phyloP scores from a whole-genome alignment of 164 flowering plant genomes.

The Aristolochia fimbriata region DNA sequence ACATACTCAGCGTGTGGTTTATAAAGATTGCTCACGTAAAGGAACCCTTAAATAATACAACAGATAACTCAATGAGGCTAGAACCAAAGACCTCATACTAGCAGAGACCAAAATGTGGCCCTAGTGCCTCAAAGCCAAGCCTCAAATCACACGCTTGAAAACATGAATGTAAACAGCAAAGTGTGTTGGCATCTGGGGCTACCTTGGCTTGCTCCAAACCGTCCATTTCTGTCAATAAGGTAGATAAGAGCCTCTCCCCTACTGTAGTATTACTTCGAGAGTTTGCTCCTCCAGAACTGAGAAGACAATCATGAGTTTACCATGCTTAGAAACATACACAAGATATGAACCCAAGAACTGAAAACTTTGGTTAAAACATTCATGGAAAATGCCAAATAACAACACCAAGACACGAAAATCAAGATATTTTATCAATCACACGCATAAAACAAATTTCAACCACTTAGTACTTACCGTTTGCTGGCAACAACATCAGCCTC shows the following conservation, averaged over 20 bases:
- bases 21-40: not conserved
- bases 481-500: conserved; percentile 85
- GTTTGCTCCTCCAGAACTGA: conserved; percentile 36
- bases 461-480: conserved; percentile 51
- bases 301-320: not conserved
- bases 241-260: conserved; percentile 91
- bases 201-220: conserved; percentile 89
- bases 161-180: not conserved
- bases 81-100: too few species aligned
- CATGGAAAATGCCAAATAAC: too few species aligned
- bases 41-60: too few species aligned
- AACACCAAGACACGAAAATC: not conserved
- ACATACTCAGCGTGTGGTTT: not conserved
- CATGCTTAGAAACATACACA: not conserved
- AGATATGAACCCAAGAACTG: too few species aligned
- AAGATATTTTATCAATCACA: not conserved
- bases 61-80: too few species aligned
- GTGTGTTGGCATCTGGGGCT: not conserved
- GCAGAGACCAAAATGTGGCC: too few species aligned
- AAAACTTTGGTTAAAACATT: too few species aligned
- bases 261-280: conserved; percentile 47
- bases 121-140: too few species aligned
- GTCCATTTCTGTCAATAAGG: conserved; percentile 96
- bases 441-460: not conserved
- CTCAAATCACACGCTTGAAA: too few species aligned